Base-by-base conservation (phyloP, 225 moss, liverwort and hornwort genomes). In the Anthoceros angustus region DNA sequence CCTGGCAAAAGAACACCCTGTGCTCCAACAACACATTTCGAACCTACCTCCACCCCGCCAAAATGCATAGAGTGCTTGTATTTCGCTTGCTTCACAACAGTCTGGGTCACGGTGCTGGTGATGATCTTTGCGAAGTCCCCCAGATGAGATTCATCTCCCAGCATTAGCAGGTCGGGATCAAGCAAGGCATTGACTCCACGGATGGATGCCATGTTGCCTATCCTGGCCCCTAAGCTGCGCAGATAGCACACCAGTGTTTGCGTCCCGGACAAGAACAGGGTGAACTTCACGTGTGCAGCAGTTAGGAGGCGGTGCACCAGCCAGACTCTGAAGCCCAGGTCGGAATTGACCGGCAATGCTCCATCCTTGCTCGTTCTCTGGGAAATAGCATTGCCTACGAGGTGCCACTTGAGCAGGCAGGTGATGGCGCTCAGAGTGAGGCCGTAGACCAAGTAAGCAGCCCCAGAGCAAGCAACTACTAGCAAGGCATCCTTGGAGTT, bases 1-100 rank as follows among this genome's bases (percentile, higher is more conserved):
- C 74, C 74, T 12, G 74, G 74, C 74, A 74, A 69, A 16, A 74
- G 8, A 6, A 74, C 74, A 41, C 74, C 66, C n/a, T 66, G 69
- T 24, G 74, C 74, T 10, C 74, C 69, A 4, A 70, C 70, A 4
- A 74, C 14, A 25, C 74, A 70, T 7, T 43, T 42, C 0, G 55
- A 40, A 1, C 65, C 70, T 0, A 74, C 42, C n/a, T n/a, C 23
- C 10, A 74, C 60, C 15, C 14, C 39, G 9, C 64, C 20, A 0
- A 42, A 5, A 1, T 26, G 9, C 10, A 42, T 24, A 7, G 64
- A 65, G 1, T 7, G 55, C 14, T 15, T 15, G 1, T 20, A 20
- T 20, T 23, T 55, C 7, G 55, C 55, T 12, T 20, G n/a, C 55
- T 20, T 15, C n/a, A 8, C 14, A 23, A 8, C 41, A 18, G 41